These are phyloP conservation scores for Durio zibethinus DNA, from an alignment of 345 rosid genomes.

Conservation along the genomic window DNA sequence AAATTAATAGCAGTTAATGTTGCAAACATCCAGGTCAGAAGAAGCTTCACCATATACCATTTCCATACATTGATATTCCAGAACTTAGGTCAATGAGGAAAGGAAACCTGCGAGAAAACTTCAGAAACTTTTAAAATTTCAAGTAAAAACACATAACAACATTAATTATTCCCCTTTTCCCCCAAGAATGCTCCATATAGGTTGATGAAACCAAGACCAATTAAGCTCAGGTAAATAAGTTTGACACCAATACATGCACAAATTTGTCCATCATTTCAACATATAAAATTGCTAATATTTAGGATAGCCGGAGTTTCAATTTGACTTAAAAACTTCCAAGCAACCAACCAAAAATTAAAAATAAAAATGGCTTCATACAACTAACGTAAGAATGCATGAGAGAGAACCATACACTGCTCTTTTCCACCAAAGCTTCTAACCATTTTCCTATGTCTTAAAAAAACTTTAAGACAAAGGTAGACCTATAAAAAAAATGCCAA, in stretches of 20 bases:
- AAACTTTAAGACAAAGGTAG: conserved; percentile 88
- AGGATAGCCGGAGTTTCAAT: background rate
- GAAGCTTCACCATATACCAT: conserved; percentile 46
- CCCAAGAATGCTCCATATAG: too few relatives aligned
- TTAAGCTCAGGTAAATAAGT: background rate
- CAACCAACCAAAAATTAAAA: background rate
- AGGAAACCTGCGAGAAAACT: conserved; percentile 60
- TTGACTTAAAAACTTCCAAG: background rate
- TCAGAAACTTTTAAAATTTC: background rate
- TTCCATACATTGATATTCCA: conserved; percentile 67
- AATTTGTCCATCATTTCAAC: background rate
- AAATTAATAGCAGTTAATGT: background rate
- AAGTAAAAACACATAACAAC: background rate
- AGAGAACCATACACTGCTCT: conserved; percentile 53
- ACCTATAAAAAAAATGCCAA: conserved; percentile 44
- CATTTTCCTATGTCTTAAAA: conserved; percentile 66
- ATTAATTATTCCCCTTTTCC: too few relatives aligned
- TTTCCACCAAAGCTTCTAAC: conserved; percentile 72
- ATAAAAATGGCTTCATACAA: background rate
- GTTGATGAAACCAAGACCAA: background rate
- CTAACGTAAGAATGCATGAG: background rate
- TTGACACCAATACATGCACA: background rate
- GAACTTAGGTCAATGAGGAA: conserved; percentile 71
- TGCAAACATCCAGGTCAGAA: background rate
- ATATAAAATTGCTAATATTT: background rate